A percentile compares a stretch with the other conserved stretches of the same genome.
These are phyloP conservation scores for Raddia distichophylla DNA, from an alignment of 176 grass and related monocot genomes.

Conservation along the genomic window DNA sequence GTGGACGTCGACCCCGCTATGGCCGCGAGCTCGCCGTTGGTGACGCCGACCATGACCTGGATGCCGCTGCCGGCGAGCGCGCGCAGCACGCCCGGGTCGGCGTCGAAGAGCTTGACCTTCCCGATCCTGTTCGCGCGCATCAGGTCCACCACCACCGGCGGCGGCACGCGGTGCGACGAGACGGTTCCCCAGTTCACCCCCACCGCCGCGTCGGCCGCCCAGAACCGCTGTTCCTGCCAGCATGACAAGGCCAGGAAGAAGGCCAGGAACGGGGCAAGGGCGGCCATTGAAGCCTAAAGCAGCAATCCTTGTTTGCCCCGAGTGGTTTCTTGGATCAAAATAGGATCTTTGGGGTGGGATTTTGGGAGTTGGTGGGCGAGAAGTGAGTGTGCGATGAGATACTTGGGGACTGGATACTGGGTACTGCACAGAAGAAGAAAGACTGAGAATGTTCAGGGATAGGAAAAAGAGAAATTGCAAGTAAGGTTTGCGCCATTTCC, in stretches of 20 bases:
- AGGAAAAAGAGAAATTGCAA: neutral
- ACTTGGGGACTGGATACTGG: neutral
- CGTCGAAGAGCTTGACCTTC: conserved; percentile 86
- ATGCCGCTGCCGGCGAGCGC: conserved; percentile 79
- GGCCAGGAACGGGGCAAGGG: neutral
- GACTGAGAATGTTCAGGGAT: too few relatives aligned
- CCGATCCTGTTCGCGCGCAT: conserved; percentile 67
- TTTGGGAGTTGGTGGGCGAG: conserved; percentile 11
- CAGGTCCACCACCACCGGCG: conserved; percentile 70
- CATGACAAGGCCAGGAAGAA: neutral
- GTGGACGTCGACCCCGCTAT: conserved; percentile 55
- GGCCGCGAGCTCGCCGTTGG: conserved; percentile 58
- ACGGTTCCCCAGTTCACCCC: conserved; percentile 94
- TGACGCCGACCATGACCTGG: conserved; percentile 75
- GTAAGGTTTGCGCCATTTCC: too few relatives aligned
- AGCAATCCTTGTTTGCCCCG: neutral
- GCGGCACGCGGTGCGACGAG: conserved; percentile 64
- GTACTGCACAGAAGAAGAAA: neutral
- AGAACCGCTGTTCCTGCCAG: neutral
- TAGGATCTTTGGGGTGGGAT: conserved; percentile 1
- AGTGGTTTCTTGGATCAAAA: neutral
- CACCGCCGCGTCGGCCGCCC: conserved; percentile 56
- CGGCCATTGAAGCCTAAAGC: neutral
- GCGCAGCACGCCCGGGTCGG: conserved; percentile 55
- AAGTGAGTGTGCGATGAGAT: neutral